Conservation (phyloP, 2,329 filamentous ascomycete species). For the Ceratocystis destructans region DNA sequence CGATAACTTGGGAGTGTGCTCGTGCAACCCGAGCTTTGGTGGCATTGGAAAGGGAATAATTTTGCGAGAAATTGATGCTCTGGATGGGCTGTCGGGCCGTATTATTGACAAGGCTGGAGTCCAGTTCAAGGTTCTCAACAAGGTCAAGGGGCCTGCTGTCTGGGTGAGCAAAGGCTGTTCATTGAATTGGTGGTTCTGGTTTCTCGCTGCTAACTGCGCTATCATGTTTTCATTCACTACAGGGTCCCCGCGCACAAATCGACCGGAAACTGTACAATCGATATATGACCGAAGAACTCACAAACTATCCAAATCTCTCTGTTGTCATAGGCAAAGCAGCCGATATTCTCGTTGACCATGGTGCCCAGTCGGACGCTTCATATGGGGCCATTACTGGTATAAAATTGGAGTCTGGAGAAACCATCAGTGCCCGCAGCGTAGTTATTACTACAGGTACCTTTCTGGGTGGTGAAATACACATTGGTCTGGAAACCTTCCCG, state of each 20-base stretch:
- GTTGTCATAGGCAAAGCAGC: constrained; percentile 79
- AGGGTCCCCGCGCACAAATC: constrained; percentile 87
- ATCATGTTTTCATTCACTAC: not conserved
- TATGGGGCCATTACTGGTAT: constrained; percentile 58
- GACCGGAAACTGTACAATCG: constrained; percentile 78
- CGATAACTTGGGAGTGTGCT: constrained; percentile 85
- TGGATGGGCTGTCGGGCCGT: constrained; percentile 77
- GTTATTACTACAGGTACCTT: constrained; percentile 97
- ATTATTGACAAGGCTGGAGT: constrained; percentile 88
- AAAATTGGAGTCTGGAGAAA: constrained; percentile 70
- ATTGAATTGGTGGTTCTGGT: too few species aligned
- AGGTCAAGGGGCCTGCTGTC: constrained; percentile 81
- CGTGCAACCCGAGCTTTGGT: constrained; percentile 92
- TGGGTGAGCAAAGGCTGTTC: constrained; percentile 42
- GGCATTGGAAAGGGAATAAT: constrained; percentile 99
- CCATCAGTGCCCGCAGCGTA: constrained; percentile 66
- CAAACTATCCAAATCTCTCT: constrained; percentile 61
- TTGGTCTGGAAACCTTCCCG: constrained; percentile 70
- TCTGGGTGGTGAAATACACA: constrained; percentile 88
- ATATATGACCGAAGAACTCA: constrained; percentile 79
- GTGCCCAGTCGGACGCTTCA: constrained; percentile 43
- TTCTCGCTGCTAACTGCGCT: not conserved
- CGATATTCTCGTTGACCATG: constrained; percentile 54
- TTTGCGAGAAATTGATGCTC: constrained; percentile 82
- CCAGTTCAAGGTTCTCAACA: constrained; percentile 85